Evolutionary conservation across 345 rosid genomes (phyloP).

Genomic region (Syzygium oleosum): DNA sequence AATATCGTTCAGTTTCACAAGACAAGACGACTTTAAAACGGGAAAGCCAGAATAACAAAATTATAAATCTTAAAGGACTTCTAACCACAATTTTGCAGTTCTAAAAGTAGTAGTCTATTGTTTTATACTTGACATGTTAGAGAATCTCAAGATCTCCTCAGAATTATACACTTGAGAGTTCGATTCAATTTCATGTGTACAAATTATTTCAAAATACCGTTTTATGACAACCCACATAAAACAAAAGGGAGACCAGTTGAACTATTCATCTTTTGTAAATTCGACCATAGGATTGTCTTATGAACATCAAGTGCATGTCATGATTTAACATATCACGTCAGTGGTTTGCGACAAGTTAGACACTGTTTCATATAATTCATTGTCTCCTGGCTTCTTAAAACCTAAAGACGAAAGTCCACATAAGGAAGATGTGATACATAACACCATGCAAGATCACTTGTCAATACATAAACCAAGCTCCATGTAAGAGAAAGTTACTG

Average conservation of each 20-base stretch:
- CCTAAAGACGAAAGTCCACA: background rate
- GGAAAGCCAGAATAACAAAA: background rate
- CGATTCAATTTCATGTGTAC: background rate
- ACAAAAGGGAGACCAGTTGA: background rate
- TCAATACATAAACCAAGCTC: background rate
- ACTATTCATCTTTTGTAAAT: background rate
- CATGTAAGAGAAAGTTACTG: background rate
- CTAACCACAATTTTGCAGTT: background rate
- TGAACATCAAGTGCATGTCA: background rate
- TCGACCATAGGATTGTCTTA: background rate
- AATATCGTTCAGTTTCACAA: background rate
- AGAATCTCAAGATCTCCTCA: background rate
- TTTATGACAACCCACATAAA: background rate
- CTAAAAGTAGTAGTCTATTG: background rate
- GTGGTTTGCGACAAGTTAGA: background rate
- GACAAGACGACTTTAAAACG: background rate
- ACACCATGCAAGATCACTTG: background rate
- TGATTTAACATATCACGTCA: background rate
- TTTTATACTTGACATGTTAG: background rate
- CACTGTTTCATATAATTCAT: background rate
- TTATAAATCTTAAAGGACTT: background rate
- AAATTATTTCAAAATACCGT: background rate
- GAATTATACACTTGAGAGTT: background rate
- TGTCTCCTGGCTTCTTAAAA: background rate
- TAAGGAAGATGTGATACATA: background rate